phyloP scores from a whole-genome alignment of 1,139 yeast species.

The Sugiyamaella novakii region DNA sequence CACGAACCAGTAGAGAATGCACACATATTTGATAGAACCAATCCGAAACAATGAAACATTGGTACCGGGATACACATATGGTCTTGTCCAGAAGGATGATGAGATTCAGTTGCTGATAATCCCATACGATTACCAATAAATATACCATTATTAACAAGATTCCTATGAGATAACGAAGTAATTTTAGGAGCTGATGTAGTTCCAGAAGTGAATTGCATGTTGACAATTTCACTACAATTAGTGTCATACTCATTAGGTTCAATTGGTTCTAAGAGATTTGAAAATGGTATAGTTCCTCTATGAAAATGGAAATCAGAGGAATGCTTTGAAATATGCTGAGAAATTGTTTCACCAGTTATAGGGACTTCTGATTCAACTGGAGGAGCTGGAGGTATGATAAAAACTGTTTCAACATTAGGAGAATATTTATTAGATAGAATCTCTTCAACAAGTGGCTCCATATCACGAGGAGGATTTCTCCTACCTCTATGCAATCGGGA shows the following conservation, averaged over 20 bases:
- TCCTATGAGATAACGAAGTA: slow-evolving; percentile 37
- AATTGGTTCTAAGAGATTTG: slow-evolving; percentile 14
- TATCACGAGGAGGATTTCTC: slow-evolving; percentile 24
- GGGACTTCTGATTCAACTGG: slow-evolving; percentile 17
- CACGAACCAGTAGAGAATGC: slow-evolving; percentile 37
- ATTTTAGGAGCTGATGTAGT: slow-evolving; percentile 41
- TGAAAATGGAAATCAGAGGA: slow-evolving; percentile 20
- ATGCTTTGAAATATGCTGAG: slow-evolving; percentile 16
- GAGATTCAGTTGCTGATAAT: slow-evolving; percentile 31
- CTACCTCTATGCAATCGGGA: slow-evolving; percentile 24
- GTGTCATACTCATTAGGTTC: slow-evolving; percentile 18
- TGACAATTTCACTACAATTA: slow-evolving; percentile 33
- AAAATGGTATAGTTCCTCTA: slow-evolving; percentile 17
- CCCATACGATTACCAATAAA: slow-evolving; percentile 39
- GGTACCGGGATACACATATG: slow-evolving; percentile 41
- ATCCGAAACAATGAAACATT: slow-evolving; percentile 43
- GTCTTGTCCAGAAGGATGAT: slow-evolving; percentile 39
- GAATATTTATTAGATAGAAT: slow-evolving; percentile 16
- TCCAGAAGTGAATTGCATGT: slow-evolving; percentile 43
- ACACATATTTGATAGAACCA: slow-evolving; percentile 41
- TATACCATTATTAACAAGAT: slow-evolving; percentile 39
- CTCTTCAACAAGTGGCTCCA: slow-evolving; percentile 19
- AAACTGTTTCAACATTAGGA: slow-evolving; percentile 15
- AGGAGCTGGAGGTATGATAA: slow-evolving; percentile 19
- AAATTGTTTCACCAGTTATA: slow-evolving; percentile 4